Evolutionary conservation across 371 early-diverging fungal genomes (phyloP), one percentile per base, ranked within the genome.

Genomic region (Basidiobolus meristosporus): DNA sequence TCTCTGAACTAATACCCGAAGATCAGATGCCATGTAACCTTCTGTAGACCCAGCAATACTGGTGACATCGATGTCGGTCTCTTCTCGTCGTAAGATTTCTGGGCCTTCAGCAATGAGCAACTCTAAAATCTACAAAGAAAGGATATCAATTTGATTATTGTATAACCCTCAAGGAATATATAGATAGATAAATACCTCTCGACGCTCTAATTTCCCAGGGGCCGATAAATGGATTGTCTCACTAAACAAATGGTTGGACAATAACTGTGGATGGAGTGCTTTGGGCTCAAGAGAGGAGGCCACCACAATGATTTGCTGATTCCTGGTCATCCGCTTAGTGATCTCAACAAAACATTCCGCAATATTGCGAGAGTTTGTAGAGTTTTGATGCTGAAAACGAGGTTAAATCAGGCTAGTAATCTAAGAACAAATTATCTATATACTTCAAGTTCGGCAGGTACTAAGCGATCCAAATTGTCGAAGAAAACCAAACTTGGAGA

Each of bases 391-490:
- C 26, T 26, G 51, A 66, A 36, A 14, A 14, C 5, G 21, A 29
- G 15, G 19, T 6, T 1, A 21, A 41, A 12, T 31, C 15, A 14
- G 19, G 14, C 11, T 20, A 32, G 39, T 11, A 12, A 21, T 26
- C 20, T 15, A 46, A 20, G 39, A 42, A 3, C 12, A 12, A 15
- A 21, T 14, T 14, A 32, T 31, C 15, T 42, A 28, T 39, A 33
- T 53, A 69, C 70, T 58, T 90, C 90, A 15, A 75, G 68, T 47
- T 83, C 86, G 0, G 83, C 81, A 12, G 85, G 83, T 14, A 78
- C 62, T 30, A 99, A 60, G 1, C 89, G 70, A 50, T 99, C 99
- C 44, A 99, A 63, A 48, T 98, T 96, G 53, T 99, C 98, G 45
- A 98, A 83, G 42, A 91, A 82, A 22, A 96, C 51, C 11, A 90